Conservation (phyloP, 306 rosid species). For the Albizia julibrissin region DNA sequence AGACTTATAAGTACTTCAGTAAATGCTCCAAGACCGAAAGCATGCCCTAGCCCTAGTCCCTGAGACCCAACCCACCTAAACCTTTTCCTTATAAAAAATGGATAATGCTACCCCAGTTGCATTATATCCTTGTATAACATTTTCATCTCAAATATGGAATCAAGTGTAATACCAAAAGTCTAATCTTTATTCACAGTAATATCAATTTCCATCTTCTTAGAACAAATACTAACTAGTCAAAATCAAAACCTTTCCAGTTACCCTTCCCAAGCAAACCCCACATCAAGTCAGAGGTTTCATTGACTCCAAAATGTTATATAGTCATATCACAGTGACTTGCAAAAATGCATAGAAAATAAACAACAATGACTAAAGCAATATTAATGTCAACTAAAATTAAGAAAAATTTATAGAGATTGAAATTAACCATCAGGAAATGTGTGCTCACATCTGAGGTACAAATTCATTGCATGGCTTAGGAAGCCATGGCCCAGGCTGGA, state of each 20-base stretch:
- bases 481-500: slow-evolving; percentile 55
- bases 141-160: background rate
- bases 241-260: background rate
- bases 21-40: too few species aligned
- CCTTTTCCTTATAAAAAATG: too few species aligned
- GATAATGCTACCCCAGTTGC: background rate
- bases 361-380: background rate
- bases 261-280: background rate
- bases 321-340: too few species aligned
- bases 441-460: slow-evolving; percentile 62
- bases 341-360: slow-evolving; percentile 4
- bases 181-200: background rate
- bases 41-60: too few species aligned
- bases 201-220: background rate
- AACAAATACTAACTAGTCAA: background rate
- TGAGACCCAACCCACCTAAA: too few species aligned
- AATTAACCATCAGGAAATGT: background rate
- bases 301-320: background rate
- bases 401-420: background rate
- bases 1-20: too few species aligned
- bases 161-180: background rate
- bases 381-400: background rate
- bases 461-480: slow-evolving; percentile 59
- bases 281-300: background rate
- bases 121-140: background rate